Percentiles rank a stretch among this genome's conserved stretches.
These are phyloP conservation scores for Tagetes erecta DNA, from an alignment of 129 eudicot genomes.

Conservation along the genomic window DNA sequence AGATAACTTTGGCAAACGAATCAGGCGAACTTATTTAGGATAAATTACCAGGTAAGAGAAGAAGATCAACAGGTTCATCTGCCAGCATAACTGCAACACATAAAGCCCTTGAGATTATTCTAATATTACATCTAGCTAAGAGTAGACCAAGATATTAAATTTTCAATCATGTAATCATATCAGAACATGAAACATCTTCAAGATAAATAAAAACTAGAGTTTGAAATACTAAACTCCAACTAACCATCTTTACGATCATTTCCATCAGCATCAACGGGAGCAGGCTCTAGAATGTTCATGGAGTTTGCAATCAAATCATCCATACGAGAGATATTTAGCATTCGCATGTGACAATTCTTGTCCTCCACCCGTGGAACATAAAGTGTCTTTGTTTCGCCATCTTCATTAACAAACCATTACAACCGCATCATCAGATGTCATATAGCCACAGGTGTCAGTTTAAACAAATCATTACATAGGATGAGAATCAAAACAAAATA, in stretches of 20 bases:
- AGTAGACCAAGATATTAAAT: neutral
- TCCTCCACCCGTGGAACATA: constrained; percentile 99
- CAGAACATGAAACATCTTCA: neutral
- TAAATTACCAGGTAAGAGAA: constrained; percentile 77
- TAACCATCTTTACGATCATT: constrained; percentile 93
- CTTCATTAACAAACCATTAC: constrained; percentile 38
- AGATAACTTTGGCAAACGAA: constrained; percentile 14
- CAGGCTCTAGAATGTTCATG: constrained; percentile 94
- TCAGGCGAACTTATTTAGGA: neutral
- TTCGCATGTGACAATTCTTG: constrained; percentile 87
- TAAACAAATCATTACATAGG: neutral
- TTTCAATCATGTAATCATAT: neutral
- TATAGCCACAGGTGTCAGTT: neutral
- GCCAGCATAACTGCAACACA: constrained; percentile 77
- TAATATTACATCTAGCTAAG: too few species aligned
- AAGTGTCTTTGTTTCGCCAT: constrained; percentile 60
- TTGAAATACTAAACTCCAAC: neutral
- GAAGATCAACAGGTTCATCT: constrained; percentile 84
- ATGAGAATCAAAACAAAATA: neutral
- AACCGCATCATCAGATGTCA: neutral
- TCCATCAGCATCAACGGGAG: constrained; percentile 75
- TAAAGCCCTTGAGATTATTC: too few species aligned
- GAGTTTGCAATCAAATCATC: constrained; percentile 90
- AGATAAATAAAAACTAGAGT: neutral
- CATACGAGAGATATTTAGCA: constrained; percentile 71